Conservation (phyloP, 495 filamentous ascomycete species). For the Xylaria telfairii region DNA sequence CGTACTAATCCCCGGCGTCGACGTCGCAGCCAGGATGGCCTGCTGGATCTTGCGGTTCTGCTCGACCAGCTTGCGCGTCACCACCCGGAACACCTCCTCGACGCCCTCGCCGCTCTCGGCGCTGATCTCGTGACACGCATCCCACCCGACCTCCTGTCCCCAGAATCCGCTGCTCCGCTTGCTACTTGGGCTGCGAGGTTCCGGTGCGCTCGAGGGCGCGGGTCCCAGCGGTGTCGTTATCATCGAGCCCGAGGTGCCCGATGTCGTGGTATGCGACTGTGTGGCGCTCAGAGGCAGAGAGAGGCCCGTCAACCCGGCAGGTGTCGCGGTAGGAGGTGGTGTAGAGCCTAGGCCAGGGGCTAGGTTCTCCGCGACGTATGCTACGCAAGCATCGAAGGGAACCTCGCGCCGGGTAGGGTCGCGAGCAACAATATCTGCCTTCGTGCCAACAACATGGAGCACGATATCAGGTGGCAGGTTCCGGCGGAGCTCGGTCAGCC, state of each 20-base stretch:
- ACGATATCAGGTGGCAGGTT: constrained; percentile 77
- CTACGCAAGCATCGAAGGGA: constrained; percentile 91
- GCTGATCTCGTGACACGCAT: constrained; percentile 95
- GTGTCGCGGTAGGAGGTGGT: constrained; percentile 67
- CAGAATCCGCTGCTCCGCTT: constrained; percentile 86
- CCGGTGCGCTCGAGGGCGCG: constrained; percentile 40
- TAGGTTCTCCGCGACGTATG: constrained; percentile 90
- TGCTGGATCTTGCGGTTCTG: constrained; percentile 76
- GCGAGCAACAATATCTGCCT: constrained; percentile 84
- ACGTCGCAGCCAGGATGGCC: constrained; percentile 53
- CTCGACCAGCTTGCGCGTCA: constrained; percentile 93
- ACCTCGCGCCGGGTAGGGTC: constrained; percentile 80
- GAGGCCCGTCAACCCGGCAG: constrained; percentile 33
- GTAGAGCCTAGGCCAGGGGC: constrained; percentile 68
- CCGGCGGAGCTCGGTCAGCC: constrained; percentile 79
- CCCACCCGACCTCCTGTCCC: constrained; percentile 92
- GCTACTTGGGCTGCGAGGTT: constrained; percentile 69
- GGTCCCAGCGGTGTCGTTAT: constrained; percentile 21
- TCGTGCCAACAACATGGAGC: constrained; percentile 96
- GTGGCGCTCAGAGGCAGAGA: constrained; percentile 25
- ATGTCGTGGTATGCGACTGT: constrained; percentile 33
- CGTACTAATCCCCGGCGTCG: constrained; percentile 41
- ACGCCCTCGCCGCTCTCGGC: constrained; percentile 95
- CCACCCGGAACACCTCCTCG: constrained; percentile 95
- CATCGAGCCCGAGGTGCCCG: constrained; percentile 35